Base-by-base conservation (phyloP, 2,329 filamentous ascomycete species). In the Chaetomiaceae sp. region DNA sequence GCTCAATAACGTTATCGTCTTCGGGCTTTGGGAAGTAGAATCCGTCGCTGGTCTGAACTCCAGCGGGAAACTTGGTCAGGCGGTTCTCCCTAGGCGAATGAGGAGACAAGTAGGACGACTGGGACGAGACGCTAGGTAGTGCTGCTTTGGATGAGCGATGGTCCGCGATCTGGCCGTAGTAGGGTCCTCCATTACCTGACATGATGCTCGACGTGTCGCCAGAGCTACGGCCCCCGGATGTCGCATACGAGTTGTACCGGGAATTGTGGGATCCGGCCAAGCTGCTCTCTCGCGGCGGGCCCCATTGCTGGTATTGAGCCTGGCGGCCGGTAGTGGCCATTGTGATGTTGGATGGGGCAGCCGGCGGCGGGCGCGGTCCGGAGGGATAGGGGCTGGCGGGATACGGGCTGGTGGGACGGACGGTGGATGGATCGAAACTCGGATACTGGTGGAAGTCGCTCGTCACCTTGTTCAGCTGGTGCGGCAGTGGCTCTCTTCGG, bases 371-470 rank as follows among this genome's bases (percentile, higher is more conserved):
- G 58, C 85, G 78, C 53, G 82, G 78, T 11, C 82, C 82, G 8
- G 81, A 80, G 39, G 80, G 75, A 64, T 86, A 82, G 36, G 80
- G 75, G 54, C 75, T 75, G 45, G 75, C 76, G 54, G 73, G 71
- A 38, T n/a, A 82, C 36, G 80, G 75, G 54, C 75, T 75, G 45
- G 75, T 76, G 54, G 73, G 71, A 38, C 75, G 71, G n/a, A 56
- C 49, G 19, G 45, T 51, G 66, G 36, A 73, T 67, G 46, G 78
- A 71, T 87, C 84, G 68, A 88, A 83, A 48, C 80, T 80, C 38
- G 91, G 90, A 69, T 96, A 96, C 66, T 96, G 92, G 72, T 96
- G 90, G 67, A 85, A 96, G 70, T 96, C 91, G 62, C 75, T 75
- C 45, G 82, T 82, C 60, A 77, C 78, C 72, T 90, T 91, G 69